phyloP scores from a whole-genome alignment of 495 filamentous ascomycete genomes.

The Halenospora varia region DNA sequence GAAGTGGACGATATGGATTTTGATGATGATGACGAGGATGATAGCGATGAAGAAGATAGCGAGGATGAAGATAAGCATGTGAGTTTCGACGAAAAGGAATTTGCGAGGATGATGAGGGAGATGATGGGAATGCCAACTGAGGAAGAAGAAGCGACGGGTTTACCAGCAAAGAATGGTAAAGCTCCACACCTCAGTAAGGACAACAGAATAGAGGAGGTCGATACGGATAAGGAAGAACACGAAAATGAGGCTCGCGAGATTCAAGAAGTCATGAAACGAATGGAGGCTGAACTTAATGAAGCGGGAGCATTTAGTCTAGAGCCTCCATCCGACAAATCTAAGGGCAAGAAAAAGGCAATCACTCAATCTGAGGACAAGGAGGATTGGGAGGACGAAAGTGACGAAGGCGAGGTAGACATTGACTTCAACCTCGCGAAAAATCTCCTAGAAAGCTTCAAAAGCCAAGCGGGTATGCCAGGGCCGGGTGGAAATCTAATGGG shows the following conservation, averaged over 20 bases:
- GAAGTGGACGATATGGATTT: constrained; percentile 71
- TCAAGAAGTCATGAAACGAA: constrained; percentile 63
- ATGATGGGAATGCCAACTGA: constrained; percentile 80
- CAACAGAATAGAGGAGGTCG: constrained; percentile 40
- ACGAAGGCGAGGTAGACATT: constrained; percentile 60
- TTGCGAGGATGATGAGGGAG: constrained; percentile 83
- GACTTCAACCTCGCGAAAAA: constrained; percentile 90
- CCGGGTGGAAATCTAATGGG: constrained; percentile 82
- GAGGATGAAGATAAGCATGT: constrained; percentile 70
- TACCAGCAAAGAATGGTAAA: constrained; percentile 13
- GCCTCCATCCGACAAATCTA: constrained; percentile 20
- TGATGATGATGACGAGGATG: constrained; percentile 48
- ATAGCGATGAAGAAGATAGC: constrained; percentile 37
- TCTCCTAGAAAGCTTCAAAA: constrained; percentile 85
- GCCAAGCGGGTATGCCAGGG: constrained; percentile 77
- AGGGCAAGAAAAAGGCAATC: constrained; percentile 2
- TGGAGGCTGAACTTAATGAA: constrained; percentile 77
- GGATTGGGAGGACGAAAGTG: constrained; percentile 34
- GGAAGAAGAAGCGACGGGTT: constrained; percentile 29
- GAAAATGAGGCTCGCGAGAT: constrained; percentile 69
- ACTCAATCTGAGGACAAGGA: constrained; percentile 15
- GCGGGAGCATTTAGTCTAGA: constrained; percentile 72
- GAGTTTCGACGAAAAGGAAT: constrained; percentile 81
- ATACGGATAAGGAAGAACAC: constrained; percentile 32
- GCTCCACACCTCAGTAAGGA: constrained; percentile 6